Base-by-base conservation (phyloP, 2,329 filamentous ascomycete genomes). In the Domatiomyces catenatus region DNA sequence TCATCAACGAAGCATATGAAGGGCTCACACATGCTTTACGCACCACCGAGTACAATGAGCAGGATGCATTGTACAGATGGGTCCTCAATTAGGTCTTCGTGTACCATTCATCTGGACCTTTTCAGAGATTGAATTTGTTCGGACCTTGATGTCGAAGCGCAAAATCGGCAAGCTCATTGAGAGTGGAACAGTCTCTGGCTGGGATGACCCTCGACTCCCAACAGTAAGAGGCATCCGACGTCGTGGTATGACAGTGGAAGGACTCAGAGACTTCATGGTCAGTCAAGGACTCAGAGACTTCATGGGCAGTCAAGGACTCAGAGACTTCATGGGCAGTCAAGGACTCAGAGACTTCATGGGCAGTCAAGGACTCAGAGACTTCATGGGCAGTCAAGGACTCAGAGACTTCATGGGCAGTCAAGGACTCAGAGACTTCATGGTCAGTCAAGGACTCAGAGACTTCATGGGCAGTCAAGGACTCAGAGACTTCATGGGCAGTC, bases 1-100 rank as follows among this genome's bases (percentile, higher is more conserved):
- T n/a, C n/a, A n/a, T n/a, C n/a, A n/a, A n/a, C n/a, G n/a, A 81
- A 64, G 75, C 80, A 58, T 82, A 82, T 64, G 79, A 82, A 62
- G 77, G 77, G 45, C 77, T 82, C 28, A 81, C 79, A 18, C 79
- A 81, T 62, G 79, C 79, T 22, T 69, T 82, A 46, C 73, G 79
- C 58, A 82, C 79, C 2, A 82, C 77, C 51, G 78, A 82, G 66
- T 74, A 74, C 61, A 68, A 71, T 47, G 71, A 74, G 55, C 69
- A 72, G 45, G 73, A 74, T 58, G 69, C 70, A 10, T 71, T 74
- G 53, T 74, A 74, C 60, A 64, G 70, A 50, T 74, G 71, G 71
- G 72, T 74, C 63, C 62, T 72, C 50, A 67, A 74, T 62, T 74
- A 48, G 66, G 68, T 47, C 61, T 74, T 39, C 68, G 71, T 46